phyloP scores from a whole-genome alignment of 108 stramenopile genomes.

The Cylindrotheca fusiformis region DNA sequence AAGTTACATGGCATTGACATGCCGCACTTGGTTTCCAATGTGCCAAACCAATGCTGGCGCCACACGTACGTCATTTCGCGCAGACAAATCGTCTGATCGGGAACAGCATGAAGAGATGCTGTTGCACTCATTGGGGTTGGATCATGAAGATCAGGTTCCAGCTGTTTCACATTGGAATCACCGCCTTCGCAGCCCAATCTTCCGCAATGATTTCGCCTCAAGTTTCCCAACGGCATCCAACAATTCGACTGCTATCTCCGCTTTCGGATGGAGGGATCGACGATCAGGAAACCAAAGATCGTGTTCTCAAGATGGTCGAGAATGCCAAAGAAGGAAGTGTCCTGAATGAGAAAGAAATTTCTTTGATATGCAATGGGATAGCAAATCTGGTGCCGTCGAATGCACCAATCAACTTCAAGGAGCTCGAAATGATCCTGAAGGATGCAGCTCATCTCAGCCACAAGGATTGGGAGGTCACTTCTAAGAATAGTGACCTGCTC shows the following conservation, averaged over 20 bases:
- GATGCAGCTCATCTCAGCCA: constrained; percentile 65
- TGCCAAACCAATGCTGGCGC: too few species aligned
- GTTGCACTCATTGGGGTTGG: too few species aligned
- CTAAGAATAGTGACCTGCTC: constrained; percentile 40
- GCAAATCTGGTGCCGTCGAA: constrained; percentile 19
- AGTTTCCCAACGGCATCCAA: not conserved
- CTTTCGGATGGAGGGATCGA: not conserved
- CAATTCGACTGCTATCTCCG: not conserved
- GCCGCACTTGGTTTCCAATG: too few species aligned
- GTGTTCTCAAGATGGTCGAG: constrained; percentile 26
- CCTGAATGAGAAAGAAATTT: constrained; percentile 46
- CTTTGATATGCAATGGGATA: constrained; percentile 32
- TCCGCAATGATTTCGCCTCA: not conserved
- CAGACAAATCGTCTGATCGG: too few species aligned
- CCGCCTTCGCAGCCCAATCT: not conserved
- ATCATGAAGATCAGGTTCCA: too few species aligned
- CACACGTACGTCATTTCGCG: too few species aligned
- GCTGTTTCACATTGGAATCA: too few species aligned
- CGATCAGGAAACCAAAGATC: constrained; percentile 1
- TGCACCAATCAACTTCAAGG: constrained; percentile 35
- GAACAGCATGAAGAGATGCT: too few species aligned
- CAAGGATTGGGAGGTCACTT: constrained; percentile 69
- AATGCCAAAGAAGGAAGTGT: constrained; percentile 38
- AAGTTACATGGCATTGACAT: too few species aligned
- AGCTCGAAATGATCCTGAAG: constrained; percentile 32